Conservation (phyloP, 2,329 filamentous ascomycete species). For the Pleurostoma richardsiae region DNA sequence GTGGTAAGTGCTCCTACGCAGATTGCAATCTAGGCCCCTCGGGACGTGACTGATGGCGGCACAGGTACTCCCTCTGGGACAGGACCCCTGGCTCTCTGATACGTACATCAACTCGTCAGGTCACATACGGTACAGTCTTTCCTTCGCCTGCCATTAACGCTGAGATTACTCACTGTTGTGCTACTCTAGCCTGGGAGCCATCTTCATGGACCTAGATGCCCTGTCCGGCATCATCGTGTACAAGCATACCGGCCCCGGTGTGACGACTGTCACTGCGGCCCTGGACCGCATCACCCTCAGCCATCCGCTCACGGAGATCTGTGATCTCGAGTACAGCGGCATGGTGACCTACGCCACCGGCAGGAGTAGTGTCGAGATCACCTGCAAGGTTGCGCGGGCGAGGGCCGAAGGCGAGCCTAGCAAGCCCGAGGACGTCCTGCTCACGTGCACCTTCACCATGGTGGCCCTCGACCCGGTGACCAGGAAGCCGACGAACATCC, state of each 20-base stretch:
- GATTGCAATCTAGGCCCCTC: no score
- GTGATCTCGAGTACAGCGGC: conserved; percentile 67
- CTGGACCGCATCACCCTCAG: conserved; percentile 52
- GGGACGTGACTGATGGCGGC: no score
- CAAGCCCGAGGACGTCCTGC: conserved; percentile 35
- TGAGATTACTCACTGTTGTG: no score
- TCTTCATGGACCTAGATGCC: conserved; percentile 78
- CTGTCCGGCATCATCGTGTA: conserved; percentile 72
- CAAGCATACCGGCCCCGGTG: conserved; percentile 56
- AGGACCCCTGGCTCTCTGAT: conserved; percentile 72
- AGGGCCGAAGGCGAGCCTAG: conserved; percentile 50
- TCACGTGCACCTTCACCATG: conserved; percentile 64
- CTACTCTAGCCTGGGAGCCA: conserved; percentile 53
- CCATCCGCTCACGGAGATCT: conserved; percentile 70
- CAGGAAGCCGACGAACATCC: conserved; percentile 57
- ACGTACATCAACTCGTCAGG: conserved; percentile 73
- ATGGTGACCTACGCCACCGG: conserved; percentile 64
- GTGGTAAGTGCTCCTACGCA: conserved; percentile 36
- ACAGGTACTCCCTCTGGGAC: conserved; percentile 55
- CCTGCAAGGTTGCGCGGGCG: conserved; percentile 66
- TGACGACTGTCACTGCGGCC: conserved; percentile 44
- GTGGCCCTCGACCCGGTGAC: conserved; percentile 66
- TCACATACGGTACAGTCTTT: conserved; percentile 57
- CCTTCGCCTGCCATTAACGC: no score
- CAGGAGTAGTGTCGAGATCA: conserved; percentile 68